Percentiles rank a stretch among this genome's conserved stretches.
These are phyloP conservation scores for Tolypocladium amazonense DNA, from an alignment of 2,329 filamentous ascomycete species.

Conservation along the genomic window DNA sequence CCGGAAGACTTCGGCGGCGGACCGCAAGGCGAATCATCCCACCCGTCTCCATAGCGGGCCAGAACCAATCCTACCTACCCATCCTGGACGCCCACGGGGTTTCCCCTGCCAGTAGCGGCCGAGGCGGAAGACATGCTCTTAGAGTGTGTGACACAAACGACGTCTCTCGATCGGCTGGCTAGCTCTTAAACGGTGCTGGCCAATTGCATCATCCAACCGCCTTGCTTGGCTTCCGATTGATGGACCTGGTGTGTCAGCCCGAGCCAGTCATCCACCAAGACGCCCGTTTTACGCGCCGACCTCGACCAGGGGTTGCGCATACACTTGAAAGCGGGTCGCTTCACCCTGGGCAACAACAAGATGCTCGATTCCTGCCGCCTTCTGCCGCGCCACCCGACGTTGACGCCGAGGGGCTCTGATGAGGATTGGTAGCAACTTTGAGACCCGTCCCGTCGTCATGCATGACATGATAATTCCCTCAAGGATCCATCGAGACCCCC, in stretches of 20 bases:
- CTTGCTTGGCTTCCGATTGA: constrained; percentile 35
- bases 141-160: constrained; percentile 1
- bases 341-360: neutral
- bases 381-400: constrained; percentile 23
- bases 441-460: neutral
- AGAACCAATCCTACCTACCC: neutral
- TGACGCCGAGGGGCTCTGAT: neutral
- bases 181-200: constrained; percentile 11
- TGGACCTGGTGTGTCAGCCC: constrained; percentile 28
- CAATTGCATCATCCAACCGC: constrained; percentile 28
- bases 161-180: constrained; percentile 9
- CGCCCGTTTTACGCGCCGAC: constrained; percentile 40
- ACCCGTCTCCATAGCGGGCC: constrained; percentile 7
- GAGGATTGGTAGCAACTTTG: neutral
- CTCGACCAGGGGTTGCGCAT: constrained; percentile 27
- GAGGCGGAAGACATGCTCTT: neutral
- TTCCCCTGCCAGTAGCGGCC: neutral
- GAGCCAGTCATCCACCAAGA: constrained; percentile 30
- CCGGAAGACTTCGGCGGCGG: neutral
- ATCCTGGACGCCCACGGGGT: neutral
- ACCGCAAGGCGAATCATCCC: neutral
- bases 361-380: constrained; percentile 9
- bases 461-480: neutral
- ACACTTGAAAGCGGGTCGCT: constrained; percentile 5
- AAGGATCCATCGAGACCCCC: too few relatives aligned